Evolutionary conservation across 495 filamentous ascomycete species (phyloP), one percentile per base, ranked within the genome.

Genomic region (Aspergillus biplanus): DNA sequence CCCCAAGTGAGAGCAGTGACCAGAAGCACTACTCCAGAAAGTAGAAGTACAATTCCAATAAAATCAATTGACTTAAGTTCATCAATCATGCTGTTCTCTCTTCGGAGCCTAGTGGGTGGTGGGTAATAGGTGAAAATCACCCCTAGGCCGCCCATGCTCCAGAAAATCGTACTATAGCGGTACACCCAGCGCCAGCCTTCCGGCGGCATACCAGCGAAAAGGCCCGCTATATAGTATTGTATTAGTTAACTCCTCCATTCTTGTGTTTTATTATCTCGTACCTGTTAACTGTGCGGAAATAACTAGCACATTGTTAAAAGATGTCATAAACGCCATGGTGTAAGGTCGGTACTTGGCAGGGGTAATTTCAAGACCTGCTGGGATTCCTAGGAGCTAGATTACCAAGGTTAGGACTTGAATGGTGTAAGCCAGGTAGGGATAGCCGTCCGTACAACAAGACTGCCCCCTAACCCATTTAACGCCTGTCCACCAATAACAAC

Each of bases 301-400:
- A 52, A 52, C 49, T 52, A 27, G 49, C 49, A 52, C 49, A 39
- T 39, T 39, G 35, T 39, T 39, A 39, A 39, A 39, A 39, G 35
- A 39, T 6, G 35, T 39, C 35, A 39, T 39, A 39, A 6, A 6
- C 35, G 35, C 35, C 35, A 39, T 39, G 35, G 35, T 39, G 49
- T 27, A 52, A 52, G 16, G 12, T 7, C 49, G 49, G 5, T 52
- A 31, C 49, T 52, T 52, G 16, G 49, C 49, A 52, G 49, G 49
- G 49, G 31, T 31, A 27, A 52, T 31, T 52, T 52, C 49, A 18
- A 52, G 16, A 31, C 49, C 31, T 27, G 49, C 49, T 8, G 49
- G 49, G 49, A 52, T 52, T 27, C 16, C 49, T 18, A 52, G 49
- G 16, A 52, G 49, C 49, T 52, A 52, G 11, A 5, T 31, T 27